Conservation (phyloP, 495 filamentous ascomycete genomes). For the Melanomma pulvis-pyrius region DNA sequence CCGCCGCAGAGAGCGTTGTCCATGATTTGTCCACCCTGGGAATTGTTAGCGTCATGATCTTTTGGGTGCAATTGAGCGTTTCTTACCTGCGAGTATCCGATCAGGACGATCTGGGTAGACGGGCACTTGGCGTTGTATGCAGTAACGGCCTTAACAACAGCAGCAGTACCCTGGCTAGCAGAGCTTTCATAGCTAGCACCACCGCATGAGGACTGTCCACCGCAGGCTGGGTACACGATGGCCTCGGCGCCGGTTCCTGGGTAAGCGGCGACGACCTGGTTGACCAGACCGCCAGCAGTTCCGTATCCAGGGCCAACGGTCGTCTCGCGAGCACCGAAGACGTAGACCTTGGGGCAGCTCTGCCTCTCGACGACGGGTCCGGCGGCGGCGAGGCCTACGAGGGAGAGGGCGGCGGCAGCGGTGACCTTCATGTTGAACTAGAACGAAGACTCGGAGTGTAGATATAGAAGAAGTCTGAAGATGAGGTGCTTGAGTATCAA, state of each 20-base stretch:
- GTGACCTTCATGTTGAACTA: slow-evolving; percentile 31
- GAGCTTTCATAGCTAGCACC: slow-evolving; percentile 58
- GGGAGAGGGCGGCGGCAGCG: slow-evolving; percentile 25
- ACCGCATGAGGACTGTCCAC: slow-evolving; percentile 55
- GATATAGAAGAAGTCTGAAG: background rate
- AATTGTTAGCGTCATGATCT: slow-evolving; percentile 3
- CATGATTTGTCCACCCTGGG: slow-evolving; percentile 64
- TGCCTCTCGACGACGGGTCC: slow-evolving; percentile 25
- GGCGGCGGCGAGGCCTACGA: slow-evolving; percentile 28
- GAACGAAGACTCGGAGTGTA: background rate
- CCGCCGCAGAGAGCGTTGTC: slow-evolving; percentile 67
- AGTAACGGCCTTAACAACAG: slow-evolving; percentile 59
- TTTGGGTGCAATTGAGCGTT: too few relatives aligned
- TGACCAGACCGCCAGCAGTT: slow-evolving; percentile 54
- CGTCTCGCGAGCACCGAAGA: slow-evolving; percentile 43
- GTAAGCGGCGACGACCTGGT: slow-evolving; percentile 53
- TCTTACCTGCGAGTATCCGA: slow-evolving; percentile 63
- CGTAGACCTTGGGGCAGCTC: slow-evolving; percentile 39
- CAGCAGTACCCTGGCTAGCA: slow-evolving; percentile 54
- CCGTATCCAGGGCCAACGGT: slow-evolving; percentile 60
- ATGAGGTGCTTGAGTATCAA: background rate
- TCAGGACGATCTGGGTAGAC: slow-evolving; percentile 59
- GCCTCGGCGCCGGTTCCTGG: slow-evolving; percentile 57
- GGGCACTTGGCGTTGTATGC: slow-evolving; percentile 59
- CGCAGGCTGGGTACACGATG: slow-evolving; percentile 64